Evolutionary conservation across 139 green algal species (phyloP), one percentile per base, ranked within the genome.

Genomic region (Coelastrella sp.): DNA sequence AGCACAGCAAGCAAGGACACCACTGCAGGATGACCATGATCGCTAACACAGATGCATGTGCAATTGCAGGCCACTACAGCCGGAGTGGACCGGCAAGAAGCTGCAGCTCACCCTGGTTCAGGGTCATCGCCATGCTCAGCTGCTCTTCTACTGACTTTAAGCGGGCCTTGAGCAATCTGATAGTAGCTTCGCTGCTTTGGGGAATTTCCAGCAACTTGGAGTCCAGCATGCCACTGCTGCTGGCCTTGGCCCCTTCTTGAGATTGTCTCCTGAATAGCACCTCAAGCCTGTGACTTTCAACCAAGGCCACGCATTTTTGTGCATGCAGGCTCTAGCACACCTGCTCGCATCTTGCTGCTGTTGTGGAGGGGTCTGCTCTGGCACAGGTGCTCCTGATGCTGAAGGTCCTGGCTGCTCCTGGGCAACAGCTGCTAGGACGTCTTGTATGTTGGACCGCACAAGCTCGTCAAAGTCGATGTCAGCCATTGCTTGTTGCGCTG

Each of bases 101-200:
- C 32, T 47, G 32, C 74, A 80, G 74, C 74, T 65, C 7, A 93
- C 91, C 90, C 86, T 90, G 57, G 7, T 88, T 68, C 20, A 58
- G 58, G 3, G 22, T 56, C 54, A 86, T 83, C 59, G 90, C 80
- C 59, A 85, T 89, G 32, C 58, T 20, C 65, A 96, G 57, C 56
- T 95, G 93, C 13, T 92, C 89, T 57, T 94, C 90, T 56, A 96
- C 88, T 8, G 91, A 90, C 74, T 83, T 82, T 6, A 96, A 89
- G 56, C 93, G 89, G 4, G 93, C 93, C 58, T 95, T 96, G 73
- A 96, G 94, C 64, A 97, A 86, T 73, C 94, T 85, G 10, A 88
- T 88, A 71, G 88, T 88, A 20, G 88, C 88, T 47, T 88, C 88
- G 32, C 88, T 88, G 80, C 77, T 88, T 47, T 83, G 65, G 16